Base-by-base conservation (phyloP, 192 early-diverging fungal species). In the Linnemannia exigua region DNA sequence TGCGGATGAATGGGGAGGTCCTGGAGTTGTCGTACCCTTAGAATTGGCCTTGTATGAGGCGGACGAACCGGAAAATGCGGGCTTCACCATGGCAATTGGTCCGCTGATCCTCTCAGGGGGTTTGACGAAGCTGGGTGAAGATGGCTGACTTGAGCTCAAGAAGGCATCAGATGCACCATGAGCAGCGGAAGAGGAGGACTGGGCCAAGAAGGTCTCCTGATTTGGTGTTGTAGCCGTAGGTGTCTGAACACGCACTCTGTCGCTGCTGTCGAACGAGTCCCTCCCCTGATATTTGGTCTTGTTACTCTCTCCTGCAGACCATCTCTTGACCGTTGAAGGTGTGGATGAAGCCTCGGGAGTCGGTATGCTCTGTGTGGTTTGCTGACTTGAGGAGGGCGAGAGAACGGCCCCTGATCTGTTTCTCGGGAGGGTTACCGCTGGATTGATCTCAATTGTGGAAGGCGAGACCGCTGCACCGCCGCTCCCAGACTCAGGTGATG, bases 261-360 rank as follows among this genome's bases (percentile, higher is more conserved):
- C 58, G 58, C 12, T 31, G 58, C 12, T 31, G 58, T 63, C 58
- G 28, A 63, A 63, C 9, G 58, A 50, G 11, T 70, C 33, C 38
- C 77, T 33, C 36, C 77, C 33, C 7, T 68, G 46, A n/a, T 47
- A 50, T 54, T 71, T 63, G 28, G 25, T 11, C 36, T 68, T 25
- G 15, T 37, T 54, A 61, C 51, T 36, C 51, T 79, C 82, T 38
- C 82, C 82, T 66, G 77, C 69, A 66, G 82, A 79, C 82, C 77
- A 85, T 48, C 77, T 67, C 17, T 85, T 85, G 48, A 33, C 74
- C 4, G 67, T 67, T 2, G 72, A 74, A 28, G 41, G 31, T 5
- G 79, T 70, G 17, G 44, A 25, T 47, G 70, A 66, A 31, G 46
- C 15, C 28, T 77, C 71, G 2, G 75, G 68, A 20, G 61, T 74